Evolutionary conservation across 352 stramenopile species (phyloP), one percentile per base, ranked within the genome.

Genomic region (Phytophthora crassamura): DNA sequence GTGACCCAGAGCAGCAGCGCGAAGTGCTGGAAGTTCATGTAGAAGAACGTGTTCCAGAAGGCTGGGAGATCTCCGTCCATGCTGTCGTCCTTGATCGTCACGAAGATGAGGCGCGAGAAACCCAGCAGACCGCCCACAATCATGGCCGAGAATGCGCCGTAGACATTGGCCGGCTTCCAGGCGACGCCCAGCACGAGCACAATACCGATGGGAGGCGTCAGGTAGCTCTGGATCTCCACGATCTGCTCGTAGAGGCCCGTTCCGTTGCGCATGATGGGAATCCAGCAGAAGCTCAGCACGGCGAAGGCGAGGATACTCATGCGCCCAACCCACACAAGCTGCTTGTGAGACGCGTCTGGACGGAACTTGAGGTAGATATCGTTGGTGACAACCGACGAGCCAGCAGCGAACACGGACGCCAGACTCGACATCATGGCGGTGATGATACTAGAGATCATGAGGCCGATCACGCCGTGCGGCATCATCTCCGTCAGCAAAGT

Each of bases 11-110:
- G 67, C 43, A 90, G 41, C 64, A 84, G 68, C 3, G 81, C 77
- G 60, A 87, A 90, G 64, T 88, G 79, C 65, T 87, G 73, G 59
- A 90, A 90, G 64, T 88, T 84, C 71, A 90, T 85, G 68, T 86
- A 85, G 56, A 88, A 88, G 48, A 88, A 90, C 0, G 67, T 71
- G 55, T 90, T 76, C 38, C 70, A 56, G 15, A 84, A 54, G 11
- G 16, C 52, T 5, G 78, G 72, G n/a, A 84, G 65, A 12, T 78
- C 55, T 41, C 74, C 77, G 28, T 81, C 69, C 52, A 77, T 70
- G 40, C 47, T 67, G 49, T 84, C 68, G 33, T 78, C 70, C 46
- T 82, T 80, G 42, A 80, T 82, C 16, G 74, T 83, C 41, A 87
- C 72, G 51, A 88, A 89, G 49, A 90, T 81, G 18, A 86, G 54